These are phyloP conservation scores for Pleurotus pulmonarius DNA, from an alignment of 768 basidiomycete species.

Conservation along the genomic window DNA sequence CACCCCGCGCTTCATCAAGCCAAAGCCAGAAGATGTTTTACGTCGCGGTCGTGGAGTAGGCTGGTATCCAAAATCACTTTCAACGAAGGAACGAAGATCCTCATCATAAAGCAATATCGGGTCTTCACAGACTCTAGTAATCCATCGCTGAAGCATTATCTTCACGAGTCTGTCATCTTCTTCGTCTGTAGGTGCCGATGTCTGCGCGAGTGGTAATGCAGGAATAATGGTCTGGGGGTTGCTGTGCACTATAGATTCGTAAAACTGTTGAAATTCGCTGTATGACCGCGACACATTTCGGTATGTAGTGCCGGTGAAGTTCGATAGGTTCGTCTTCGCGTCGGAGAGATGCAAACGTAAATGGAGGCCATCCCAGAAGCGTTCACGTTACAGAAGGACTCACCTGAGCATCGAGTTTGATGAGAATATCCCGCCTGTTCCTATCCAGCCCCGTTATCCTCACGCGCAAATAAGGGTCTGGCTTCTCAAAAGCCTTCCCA, in stretches of 20 bases:
- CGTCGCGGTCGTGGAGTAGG: constrained; percentile 73
- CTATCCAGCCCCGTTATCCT: constrained; percentile 89
- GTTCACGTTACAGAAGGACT: constrained; percentile 15
- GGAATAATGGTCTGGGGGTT: constrained; percentile 97
- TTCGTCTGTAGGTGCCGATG: constrained; percentile 95
- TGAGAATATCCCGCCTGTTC: constrained; percentile 90
- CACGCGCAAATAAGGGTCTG: constrained; percentile 83
- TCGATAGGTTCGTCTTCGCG: constrained; percentile 85
- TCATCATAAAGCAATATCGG: constrained; percentile 86
- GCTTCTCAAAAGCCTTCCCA: constrained; percentile 69
- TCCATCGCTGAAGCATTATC: constrained; percentile 94
- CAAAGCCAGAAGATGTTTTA: constrained; percentile 72
- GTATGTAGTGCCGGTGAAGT: constrained; percentile 85
- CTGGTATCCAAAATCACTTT: constrained; percentile 96
- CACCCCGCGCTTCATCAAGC: constrained; percentile 72
- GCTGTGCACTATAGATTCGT: constrained; percentile 82
- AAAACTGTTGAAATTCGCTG: constrained; percentile 90
- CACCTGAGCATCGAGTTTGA: constrained; percentile 95
- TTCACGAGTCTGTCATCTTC: constrained; percentile 96
- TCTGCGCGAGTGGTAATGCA: constrained; percentile 93
- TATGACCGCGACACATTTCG: constrained; percentile 95
- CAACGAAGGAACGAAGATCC: constrained; percentile 91
- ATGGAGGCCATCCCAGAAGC: not conserved
- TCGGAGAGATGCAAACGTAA: constrained; percentile 1
- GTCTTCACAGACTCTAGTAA: constrained; percentile 90